Evolutionary conservation across 495 filamentous ascomycete genomes (phyloP), one percentile per base, ranked within the genome.

Genomic region (Xylaria acuta): DNA sequence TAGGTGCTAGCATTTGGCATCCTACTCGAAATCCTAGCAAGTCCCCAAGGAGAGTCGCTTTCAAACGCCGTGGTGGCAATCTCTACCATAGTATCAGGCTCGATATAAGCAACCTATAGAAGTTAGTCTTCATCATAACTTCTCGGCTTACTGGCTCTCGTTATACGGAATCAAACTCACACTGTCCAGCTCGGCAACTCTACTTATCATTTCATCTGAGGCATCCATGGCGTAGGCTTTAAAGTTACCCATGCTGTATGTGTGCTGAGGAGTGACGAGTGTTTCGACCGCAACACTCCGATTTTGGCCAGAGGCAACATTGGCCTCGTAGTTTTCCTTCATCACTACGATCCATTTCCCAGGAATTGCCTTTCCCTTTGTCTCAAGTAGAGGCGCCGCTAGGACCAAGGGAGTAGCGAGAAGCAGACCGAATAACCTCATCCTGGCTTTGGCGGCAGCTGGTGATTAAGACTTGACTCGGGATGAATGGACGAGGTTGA

Each of bases 321-420:
- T 56, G 36, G 51, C 43, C 18, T 72, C 66, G 47, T 58, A 74
- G 25, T 69, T 59, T 20, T 83, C 81, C 69, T 87, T 88, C 76
- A 89, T 81, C 66, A 87, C 84, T 68, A 89, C 83, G 64, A 90
- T 87, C 81, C 88, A 90, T 76, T 84, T 85, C 69, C 81, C 80
- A n/a, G 82, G 80, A 22, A 89, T 77, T 49, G 82, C 71, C 49
- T 78, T 69, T 22, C 75, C 78, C 54, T 78, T 72, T 49, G 77
- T 70, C 51, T 75, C 69, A 41, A 84, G 75, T 70, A 83, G 73
- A 63, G 82, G 80, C 8, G 80, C 80, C 12, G 74, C 73, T 64
- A 79, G 65, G 49, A 43, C 73, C 25, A 75, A 54, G n/a, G 73
- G 72, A 34, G 66, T 70, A 51, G 38, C 18, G 7, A 79, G 38